Evolutionary conservation across 305 asterid species (phyloP).

Genomic region (Andrographis paniculata): DNA sequence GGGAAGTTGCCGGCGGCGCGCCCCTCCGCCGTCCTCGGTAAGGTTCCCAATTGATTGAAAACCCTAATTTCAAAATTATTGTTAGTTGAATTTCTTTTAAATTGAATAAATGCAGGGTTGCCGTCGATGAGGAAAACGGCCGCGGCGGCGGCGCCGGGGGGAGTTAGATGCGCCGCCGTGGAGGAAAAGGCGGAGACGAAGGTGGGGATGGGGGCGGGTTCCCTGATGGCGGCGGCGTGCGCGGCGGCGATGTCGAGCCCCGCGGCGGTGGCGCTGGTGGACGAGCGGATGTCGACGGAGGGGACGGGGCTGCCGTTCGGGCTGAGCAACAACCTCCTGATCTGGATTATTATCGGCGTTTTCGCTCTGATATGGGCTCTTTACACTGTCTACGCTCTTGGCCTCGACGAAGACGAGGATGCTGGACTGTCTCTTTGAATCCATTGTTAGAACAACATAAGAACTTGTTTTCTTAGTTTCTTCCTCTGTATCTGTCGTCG

Average conservation of each 20-base stretch:
- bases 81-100: too few relatives aligned
- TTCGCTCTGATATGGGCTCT: conserved; percentile 51
- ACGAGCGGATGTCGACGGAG: conserved; percentile 59
- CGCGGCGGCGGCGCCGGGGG: background rate
- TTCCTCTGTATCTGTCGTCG: too few relatives aligned
- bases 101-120: background rate
- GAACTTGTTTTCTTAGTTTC: too few relatives aligned
- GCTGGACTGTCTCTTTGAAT: conserved; percentile 54
- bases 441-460: too few relatives aligned
- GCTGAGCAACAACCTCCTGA: conserved; percentile 51
- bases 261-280: conserved; percentile 52
- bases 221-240: conserved; percentile 30
- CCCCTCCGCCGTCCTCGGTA: conserved; percentile 43
- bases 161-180: conserved; percentile 29
- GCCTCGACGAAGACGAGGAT: conserved; percentile 61
- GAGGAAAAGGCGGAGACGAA: conserved; percentile 30
- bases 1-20: conserved; percentile 32
- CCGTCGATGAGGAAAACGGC: background rate
- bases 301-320: conserved; percentile 68
- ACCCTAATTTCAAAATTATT: too few relatives aligned
- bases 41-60: too few relatives aligned
- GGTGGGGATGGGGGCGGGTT: conserved; percentile 26
- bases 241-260: conserved; percentile 39
- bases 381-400: conserved; percentile 31
- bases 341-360: conserved; percentile 49